A percentile compares a stretch with the other conserved stretches of the same genome.
Evolutionary conservation across 2,329 filamentous ascomycete genomes (phyloP).

Genomic region (Beauveria varroae): DNA sequence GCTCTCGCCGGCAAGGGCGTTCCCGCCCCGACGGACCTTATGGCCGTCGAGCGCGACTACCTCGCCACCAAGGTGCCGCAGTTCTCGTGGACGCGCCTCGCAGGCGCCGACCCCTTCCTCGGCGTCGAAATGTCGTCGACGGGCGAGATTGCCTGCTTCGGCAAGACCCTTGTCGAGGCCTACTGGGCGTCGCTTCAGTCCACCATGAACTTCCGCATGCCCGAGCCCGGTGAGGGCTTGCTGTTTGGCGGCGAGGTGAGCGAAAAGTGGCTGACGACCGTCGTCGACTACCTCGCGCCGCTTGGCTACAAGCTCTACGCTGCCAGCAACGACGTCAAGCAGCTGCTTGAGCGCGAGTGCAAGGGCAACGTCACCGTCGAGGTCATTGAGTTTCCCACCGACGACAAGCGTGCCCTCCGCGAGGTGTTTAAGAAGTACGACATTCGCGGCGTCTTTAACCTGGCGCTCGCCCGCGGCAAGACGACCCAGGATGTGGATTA

Average conservation of each 20-base stretch:
- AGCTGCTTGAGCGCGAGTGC: slow-evolving; percentile 65
- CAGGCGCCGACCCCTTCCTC: slow-evolving; percentile 93
- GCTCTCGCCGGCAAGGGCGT: slow-evolving; percentile 81
- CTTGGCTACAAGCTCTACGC: slow-evolving; percentile 94
- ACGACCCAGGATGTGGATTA: slow-evolving; percentile 89
- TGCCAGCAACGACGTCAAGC: slow-evolving; percentile 73
- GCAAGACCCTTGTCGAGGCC: slow-evolving; percentile 88
- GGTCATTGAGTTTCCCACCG: slow-evolving; percentile 92
- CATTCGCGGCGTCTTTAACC: slow-evolving; percentile 91
- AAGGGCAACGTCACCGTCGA: slow-evolving; percentile 67
- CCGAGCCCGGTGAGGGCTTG: slow-evolving; percentile 88
- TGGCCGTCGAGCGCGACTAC: slow-evolving; percentile 84
- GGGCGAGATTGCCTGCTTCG: slow-evolving; percentile 98
- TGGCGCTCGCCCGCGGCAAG: slow-evolving; percentile 76
- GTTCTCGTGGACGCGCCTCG: slow-evolving; percentile 97
- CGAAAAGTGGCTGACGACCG: slow-evolving; percentile 63
- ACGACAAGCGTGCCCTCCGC: slow-evolving; percentile 88
- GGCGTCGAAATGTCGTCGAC: slow-evolving; percentile 97
- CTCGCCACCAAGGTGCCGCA: slow-evolving; percentile 96
- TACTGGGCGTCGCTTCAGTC: slow-evolving; percentile 97
- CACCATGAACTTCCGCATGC: slow-evolving; percentile 98
- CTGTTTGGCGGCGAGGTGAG: slow-evolving; percentile 81
- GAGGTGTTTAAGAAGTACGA: slow-evolving; percentile 97
- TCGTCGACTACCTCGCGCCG: slow-evolving; percentile 80
- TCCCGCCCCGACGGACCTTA: slow-evolving; percentile 78